Percentiles rank a stretch among this genome's conserved stretches.
Evolutionary conservation across 129 eudicot genomes (phyloP).

Genomic region (Ambrosia trifida): DNA sequence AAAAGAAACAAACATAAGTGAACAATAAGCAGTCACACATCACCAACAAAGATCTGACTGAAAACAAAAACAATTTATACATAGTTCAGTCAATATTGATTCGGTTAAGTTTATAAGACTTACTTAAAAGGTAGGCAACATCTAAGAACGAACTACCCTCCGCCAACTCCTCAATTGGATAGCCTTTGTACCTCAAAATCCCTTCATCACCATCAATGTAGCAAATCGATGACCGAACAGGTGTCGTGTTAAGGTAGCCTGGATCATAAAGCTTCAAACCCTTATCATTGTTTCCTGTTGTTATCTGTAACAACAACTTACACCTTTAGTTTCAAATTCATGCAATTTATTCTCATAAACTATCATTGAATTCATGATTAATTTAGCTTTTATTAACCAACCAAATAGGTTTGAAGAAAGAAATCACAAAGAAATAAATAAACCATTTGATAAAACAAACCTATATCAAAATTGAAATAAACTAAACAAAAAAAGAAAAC

Average conservation of each 20-base stretch:
- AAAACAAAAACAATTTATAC: not conserved
- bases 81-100: not conserved
- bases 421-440: no score
- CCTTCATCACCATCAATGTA: constrained; percentile 99
- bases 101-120: constrained; percentile 19
- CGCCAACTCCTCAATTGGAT: constrained; percentile 94
- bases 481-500: no score
- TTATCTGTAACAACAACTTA: constrained; percentile 54
- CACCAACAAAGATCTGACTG: not conserved
- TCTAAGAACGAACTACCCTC: constrained; percentile 86
- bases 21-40: constrained; percentile 7
- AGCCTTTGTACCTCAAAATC: constrained; percentile 90
- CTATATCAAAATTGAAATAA: no score
- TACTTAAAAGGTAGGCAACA: constrained; percentile 90
- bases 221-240: constrained; percentile 87
- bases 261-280: constrained; percentile 97
- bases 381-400: no score
- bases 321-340: constrained; percentile 8
- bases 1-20: constrained; percentile 9
- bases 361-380: not conserved
- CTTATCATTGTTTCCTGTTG: constrained; percentile 80
- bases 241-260: constrained; percentile 93
- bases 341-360: not conserved
- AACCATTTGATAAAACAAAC: no score
- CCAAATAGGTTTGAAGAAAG: no score